Evolutionary conservation across 352 stramenopile genomes (phyloP), one percentile per base, ranked within the genome.

Genomic region (Globisporangium polare): DNA sequence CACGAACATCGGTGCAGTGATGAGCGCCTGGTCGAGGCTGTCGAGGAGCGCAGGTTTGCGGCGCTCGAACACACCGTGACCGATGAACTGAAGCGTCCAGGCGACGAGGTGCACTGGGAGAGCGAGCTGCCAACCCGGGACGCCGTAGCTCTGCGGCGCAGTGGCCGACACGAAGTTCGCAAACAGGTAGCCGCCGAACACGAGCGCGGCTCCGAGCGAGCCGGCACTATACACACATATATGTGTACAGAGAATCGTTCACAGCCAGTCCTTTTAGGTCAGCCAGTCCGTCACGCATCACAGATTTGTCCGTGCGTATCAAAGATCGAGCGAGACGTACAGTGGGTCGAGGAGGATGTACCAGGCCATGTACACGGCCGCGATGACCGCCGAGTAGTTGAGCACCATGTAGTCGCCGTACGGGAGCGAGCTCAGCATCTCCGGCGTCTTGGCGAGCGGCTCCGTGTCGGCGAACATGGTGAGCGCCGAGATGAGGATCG

Each of bases 1-100:
- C 64, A 96, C 88, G 54, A 97, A 97, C 65, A 97, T 82, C 2
- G 88, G 86, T 6, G 88, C 88, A 6, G 85, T 92, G 31, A 93
- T 74, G 22, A 90, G 22, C 13, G 77, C 86, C 55, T 96, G 88
- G 68, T 94, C 83, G 42, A 96, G 66, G 58, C 84, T 95, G 60
- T 96, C 85, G 5, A 96, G 71, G 0, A 97, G 72, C 53, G 89
- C 88, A 0, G 89, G 89, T 46, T 92, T 89, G 57, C 85, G 81
- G 42, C 84, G 74, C 62, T 96, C 89, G 45, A 89, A 94, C n/a
- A 96, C 74, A 12, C 75, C 82, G 62, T 96, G 88, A 35, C 85
- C 89, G 58, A 94, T 85, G 61, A 97, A 93, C 68, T 97, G 78
- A 29, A 86, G 70, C 54, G 89, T 82, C 89, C 88, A 96, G 5